A percentile compares a stretch with the other conserved stretches of the same genome.
Conservation (phyloP, 192 early-diverging fungal genomes). For the Rhizoclosmatium globosum region DNA sequence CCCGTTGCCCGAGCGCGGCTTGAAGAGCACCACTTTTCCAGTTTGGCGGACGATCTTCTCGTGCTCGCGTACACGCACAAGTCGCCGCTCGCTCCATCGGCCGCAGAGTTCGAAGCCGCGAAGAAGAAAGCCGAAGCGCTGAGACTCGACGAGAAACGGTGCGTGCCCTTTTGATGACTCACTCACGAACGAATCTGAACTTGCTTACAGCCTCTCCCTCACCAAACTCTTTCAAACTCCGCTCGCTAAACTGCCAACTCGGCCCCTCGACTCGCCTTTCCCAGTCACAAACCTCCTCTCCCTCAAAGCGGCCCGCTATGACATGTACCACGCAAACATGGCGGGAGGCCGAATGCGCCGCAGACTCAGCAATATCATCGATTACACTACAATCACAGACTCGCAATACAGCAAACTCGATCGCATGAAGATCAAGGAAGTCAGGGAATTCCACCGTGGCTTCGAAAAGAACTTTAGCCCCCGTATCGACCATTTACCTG, state of each 20-base stretch:
- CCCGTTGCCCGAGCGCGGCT: constrained; percentile 57
- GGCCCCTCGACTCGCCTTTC: constrained; percentile 11
- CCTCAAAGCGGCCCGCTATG: constrained; percentile 26
- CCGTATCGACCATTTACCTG: constrained; percentile 70
- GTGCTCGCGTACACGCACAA: constrained; percentile 77
- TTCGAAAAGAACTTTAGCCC: constrained; percentile 65
- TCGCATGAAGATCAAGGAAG: constrained; percentile 18
- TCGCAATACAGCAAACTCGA: constrained; percentile 37
- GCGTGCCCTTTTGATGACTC: neutral
- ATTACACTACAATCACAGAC: constrained; percentile 56
- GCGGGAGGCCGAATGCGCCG: constrained; percentile 14
- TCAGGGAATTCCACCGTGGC: constrained; percentile 49
- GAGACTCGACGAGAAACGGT: neutral
- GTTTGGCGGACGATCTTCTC: constrained; percentile 79
- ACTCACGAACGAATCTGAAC: neutral
- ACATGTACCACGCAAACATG: constrained; percentile 4
- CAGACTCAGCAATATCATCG: constrained; percentile 57
- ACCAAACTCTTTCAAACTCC: constrained; percentile 14
- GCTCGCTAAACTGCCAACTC: constrained; percentile 29
- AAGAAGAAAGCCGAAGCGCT: constrained; percentile 2
- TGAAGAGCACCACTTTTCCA: constrained; percentile 76
- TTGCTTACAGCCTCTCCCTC: constrained; percentile 19
- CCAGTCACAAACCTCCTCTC: constrained; percentile 30
- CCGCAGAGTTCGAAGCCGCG: constrained; percentile 26
- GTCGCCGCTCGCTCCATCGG: constrained; percentile 45